Conservation (phyloP, 2,329 filamentous ascomycete species). For the Fusarium fracticaudum region DNA sequence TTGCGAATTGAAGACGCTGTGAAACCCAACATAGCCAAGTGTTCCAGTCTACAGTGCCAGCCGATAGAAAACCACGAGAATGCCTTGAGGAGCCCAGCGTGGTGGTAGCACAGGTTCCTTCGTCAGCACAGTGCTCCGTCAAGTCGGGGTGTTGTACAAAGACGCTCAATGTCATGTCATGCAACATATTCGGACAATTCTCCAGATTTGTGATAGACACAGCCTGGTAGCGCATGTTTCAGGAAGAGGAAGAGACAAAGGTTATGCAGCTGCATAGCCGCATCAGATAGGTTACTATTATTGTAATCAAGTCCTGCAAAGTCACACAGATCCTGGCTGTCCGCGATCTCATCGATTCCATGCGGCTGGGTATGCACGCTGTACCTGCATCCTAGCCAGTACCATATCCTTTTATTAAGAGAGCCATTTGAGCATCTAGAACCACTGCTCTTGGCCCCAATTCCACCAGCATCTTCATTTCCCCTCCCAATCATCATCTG, state of each 20-base stretch:
- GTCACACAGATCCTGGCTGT: background rate
- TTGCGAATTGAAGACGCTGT: background rate
- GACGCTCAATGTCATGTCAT: background rate
- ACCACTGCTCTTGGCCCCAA: background rate
- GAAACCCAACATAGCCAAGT: background rate
- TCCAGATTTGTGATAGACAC: background rate
- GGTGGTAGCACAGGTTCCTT: background rate
- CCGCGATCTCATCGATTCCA: background rate
- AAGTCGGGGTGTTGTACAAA: background rate
- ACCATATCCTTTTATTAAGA: background rate
- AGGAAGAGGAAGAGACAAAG: background rate
- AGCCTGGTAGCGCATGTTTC: background rate
- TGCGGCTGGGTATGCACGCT: background rate
- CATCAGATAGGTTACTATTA: background rate
- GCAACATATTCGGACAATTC: background rate
- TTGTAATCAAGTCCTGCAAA: background rate
- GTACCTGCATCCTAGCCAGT: background rate
- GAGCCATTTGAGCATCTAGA: background rate
- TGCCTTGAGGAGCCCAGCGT: background rate
- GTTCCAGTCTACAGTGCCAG: background rate
- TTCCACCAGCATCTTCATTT: background rate
- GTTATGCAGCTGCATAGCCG: background rate
- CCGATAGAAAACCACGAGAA: background rate
- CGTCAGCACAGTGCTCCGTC: background rate
- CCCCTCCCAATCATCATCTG: background rate